Conservation (phyloP, 257 asterid species). For the Fraxinus pennsylvanica region DNA sequence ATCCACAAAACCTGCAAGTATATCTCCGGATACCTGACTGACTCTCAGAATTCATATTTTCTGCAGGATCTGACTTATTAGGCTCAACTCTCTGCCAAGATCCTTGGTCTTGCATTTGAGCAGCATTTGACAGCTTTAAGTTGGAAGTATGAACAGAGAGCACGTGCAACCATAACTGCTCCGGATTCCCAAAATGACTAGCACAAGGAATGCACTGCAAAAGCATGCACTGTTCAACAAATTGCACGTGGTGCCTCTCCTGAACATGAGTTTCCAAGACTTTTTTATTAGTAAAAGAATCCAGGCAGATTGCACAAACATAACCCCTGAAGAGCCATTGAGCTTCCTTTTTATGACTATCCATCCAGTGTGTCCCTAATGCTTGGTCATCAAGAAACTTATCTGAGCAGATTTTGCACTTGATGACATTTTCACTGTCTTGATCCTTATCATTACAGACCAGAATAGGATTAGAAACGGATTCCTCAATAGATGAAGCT, state of each 20-base stretch:
- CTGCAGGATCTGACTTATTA: slow-evolving; percentile 34
- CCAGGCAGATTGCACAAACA: slow-evolving; percentile 93
- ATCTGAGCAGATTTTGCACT: slow-evolving; percentile 80
- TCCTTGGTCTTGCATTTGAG: slow-evolving; percentile 39
- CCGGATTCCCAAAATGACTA: slow-evolving; percentile 80
- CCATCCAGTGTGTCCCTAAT: slow-evolving; percentile 85
- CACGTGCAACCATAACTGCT: slow-evolving; percentile 85
- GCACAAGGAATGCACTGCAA: slow-evolving; percentile 91
- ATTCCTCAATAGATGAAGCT: slow-evolving; percentile 46
- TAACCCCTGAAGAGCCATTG: slow-evolving; percentile 98
- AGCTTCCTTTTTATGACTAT: slow-evolving; percentile 86
- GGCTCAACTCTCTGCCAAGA: slow-evolving; percentile 39
- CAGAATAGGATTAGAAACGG: slow-evolving; percentile 36
- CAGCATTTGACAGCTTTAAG: slow-evolving; percentile 52
- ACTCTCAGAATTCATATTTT: slow-evolving; percentile 40
- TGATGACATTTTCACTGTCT: slow-evolving; percentile 48
- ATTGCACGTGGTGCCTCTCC: slow-evolving; percentile 88
- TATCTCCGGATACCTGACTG: slow-evolving; percentile 60
- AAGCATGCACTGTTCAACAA: slow-evolving; percentile 95
- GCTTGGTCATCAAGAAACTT: slow-evolving; percentile 60
- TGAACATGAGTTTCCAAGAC: slow-evolving; percentile 88
- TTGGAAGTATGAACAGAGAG: slow-evolving; percentile 61
- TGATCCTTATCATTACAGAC: slow-evolving; percentile 34
- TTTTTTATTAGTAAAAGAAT: slow-evolving; percentile 90
- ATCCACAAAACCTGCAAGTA: slow-evolving; percentile 89